Evolutionary conservation across 139 green algal species (phyloP).

Genomic region (Microglena sp.): DNA sequence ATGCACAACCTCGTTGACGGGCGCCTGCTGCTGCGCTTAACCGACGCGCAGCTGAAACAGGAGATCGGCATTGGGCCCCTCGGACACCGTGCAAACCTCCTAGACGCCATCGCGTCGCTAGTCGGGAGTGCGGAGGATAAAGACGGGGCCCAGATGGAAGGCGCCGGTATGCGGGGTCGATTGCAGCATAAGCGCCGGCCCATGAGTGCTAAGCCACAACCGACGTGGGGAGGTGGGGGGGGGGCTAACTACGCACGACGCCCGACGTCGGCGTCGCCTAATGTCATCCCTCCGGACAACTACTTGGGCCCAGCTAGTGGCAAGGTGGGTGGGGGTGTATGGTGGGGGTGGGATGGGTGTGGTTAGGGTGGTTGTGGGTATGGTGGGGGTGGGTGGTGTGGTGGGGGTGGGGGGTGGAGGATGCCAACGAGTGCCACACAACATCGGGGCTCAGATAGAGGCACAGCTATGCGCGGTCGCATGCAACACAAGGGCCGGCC

Average conservation of each 20-base stretch:
- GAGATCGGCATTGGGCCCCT: conserved; percentile 58
- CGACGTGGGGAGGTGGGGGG: background rate
- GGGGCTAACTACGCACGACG: conserved; percentile 5
- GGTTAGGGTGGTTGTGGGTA: too few relatives aligned
- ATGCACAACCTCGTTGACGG: conserved; percentile 55
- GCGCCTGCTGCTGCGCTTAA: conserved; percentile 44
- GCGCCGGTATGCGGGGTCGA: background rate
- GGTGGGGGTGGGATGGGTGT: too few relatives aligned
- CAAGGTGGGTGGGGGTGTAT: conserved; percentile 8
- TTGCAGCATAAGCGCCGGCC: conserved; percentile 1
- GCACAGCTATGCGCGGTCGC: background rate
- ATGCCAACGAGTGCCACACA: too few relatives aligned
- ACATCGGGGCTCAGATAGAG: background rate
- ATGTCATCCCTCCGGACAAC: conserved; percentile 18
- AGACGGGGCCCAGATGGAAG: background rate
- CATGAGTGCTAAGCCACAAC: background rate
- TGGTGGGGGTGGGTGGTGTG: too few relatives aligned
- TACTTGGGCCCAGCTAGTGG: conserved; percentile 21
- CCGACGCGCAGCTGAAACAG: conserved; percentile 4
- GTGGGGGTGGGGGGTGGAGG: too few relatives aligned
- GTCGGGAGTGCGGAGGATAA: background rate
- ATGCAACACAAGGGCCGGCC: conserved; percentile 1
- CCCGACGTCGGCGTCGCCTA: conserved; percentile 11
- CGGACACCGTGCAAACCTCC: conserved; percentile 42
- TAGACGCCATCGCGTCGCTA: conserved; percentile 26